Conservation (phyloP, 108 stramenopile genomes). For the Discostella stelligeroides region DNA sequence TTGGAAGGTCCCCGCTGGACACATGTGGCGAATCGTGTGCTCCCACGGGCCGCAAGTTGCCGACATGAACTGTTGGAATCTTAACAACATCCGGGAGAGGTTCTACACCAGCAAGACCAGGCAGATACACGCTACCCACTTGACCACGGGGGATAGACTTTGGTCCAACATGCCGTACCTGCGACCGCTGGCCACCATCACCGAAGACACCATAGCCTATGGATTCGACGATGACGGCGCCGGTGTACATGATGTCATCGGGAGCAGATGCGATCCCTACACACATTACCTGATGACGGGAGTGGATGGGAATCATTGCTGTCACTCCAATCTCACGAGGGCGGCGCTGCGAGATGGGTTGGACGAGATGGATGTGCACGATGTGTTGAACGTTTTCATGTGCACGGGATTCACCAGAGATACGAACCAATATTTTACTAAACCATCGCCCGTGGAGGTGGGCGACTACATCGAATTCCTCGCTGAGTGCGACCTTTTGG, state of each 20-base stretch:
- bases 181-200: conserved; percentile 59
- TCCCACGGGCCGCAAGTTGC: conserved; percentile 63
- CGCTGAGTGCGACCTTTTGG: conserved; percentile 59
- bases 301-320: conserved; percentile 42
- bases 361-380: conserved; percentile 57
- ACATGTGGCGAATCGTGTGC: conserved; percentile 57
- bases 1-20: conserved; percentile 56
- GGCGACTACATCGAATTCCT: conserved; percentile 75
- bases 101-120: conserved; percentile 67
- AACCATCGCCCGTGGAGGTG: conserved; percentile 61
- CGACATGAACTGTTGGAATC: conserved; percentile 65
- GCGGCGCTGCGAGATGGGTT: conserved; percentile 39
- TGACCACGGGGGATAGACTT: conserved; percentile 57
- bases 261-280: conserved; percentile 69
- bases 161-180: conserved; percentile 64
- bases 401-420: conserved; percentile 65
- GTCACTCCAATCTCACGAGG: conserved; percentile 63
- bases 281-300: conserved; percentile 58
- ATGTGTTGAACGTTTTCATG: conserved; percentile 73
- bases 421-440: conserved; percentile 71
- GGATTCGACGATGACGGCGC: conserved; percentile 70
- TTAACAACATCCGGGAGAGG: conserved; percentile 42
- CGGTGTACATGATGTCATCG: conserved; percentile 69
- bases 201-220: conserved; percentile 58
- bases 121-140: conserved; percentile 65